Evolutionary conservation across 2,329 filamentous ascomycete genomes (phyloP).

Genomic region (Simplicillium aogashimaense): DNA sequence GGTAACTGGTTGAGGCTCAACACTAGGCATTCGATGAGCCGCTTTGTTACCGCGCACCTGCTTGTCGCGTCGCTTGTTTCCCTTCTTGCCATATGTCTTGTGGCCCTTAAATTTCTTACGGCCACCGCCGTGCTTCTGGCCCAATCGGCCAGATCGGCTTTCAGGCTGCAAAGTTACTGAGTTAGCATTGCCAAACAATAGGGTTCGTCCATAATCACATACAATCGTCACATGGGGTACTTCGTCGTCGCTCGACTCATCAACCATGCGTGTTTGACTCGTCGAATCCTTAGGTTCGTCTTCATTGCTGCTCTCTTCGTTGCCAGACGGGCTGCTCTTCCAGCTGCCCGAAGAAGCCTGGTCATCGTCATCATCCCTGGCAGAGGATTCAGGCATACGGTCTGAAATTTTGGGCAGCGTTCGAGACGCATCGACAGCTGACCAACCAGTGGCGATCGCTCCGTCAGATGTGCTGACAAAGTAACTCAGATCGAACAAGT

Average conservation of each 20-base stretch:
- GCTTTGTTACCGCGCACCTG: constrained; percentile 27
- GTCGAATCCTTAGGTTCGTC: constrained; percentile 24
- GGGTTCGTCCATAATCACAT: too few relatives aligned
- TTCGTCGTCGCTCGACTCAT: constrained; percentile 51
- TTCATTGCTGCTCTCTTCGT: constrained; percentile 44
- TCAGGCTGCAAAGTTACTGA: constrained; percentile 7
- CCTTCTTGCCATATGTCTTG: constrained; percentile 39
- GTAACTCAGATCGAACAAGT: constrained; percentile 69
- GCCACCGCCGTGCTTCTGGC: constrained; percentile 16
- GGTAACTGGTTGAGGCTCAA: constrained; percentile 25
- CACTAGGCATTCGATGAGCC: constrained; percentile 17
- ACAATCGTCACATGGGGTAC: constrained; percentile 2
- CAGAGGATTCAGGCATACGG: constrained; percentile 30
- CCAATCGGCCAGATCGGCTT: constrained; percentile 7
- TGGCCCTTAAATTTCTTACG: constrained; percentile 37
- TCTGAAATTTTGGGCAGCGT: constrained; percentile 43
- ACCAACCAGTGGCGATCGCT: constrained; percentile 61
- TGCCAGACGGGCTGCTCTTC: constrained; percentile 35
- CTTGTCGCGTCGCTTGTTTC: constrained; percentile 36
- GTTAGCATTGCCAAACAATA: neutral
- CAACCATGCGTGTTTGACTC: constrained; percentile 43
- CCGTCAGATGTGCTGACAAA: constrained; percentile 43
- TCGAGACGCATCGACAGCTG: constrained; percentile 47
- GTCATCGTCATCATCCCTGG: constrained; percentile 35
- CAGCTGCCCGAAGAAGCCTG: constrained; percentile 34